Conservation (phyloP, 768 basidiomycete genomes). For the Galerina sulciceps region DNA sequence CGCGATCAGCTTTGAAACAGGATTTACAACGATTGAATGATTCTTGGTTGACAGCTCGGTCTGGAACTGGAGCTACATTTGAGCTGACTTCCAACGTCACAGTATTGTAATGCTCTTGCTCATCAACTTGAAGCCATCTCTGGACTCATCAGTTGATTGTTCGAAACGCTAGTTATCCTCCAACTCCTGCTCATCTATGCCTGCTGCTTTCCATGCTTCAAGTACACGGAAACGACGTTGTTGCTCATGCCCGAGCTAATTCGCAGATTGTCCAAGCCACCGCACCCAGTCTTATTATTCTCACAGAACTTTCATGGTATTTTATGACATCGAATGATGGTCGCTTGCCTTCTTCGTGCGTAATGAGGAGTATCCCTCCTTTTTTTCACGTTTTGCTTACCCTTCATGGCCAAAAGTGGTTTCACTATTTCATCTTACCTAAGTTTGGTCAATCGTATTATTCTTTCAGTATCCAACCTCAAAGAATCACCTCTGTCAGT, state of each 20-base stretch:
- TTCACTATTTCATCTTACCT: constrained; percentile 54
- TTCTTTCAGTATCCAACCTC: constrained; percentile 44
- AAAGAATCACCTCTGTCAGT: constrained; percentile 6
- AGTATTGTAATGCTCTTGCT: constrained; percentile 54
- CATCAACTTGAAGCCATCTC: background rate
- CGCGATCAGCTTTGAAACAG: constrained; percentile 43
- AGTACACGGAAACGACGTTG: constrained; percentile 27
- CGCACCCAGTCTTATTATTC: constrained; percentile 56
- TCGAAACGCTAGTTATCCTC: constrained; percentile 58
- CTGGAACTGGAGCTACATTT: constrained; percentile 40
- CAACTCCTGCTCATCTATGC: constrained; percentile 58
- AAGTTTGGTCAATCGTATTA: constrained; percentile 48
- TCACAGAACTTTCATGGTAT: constrained; percentile 65
- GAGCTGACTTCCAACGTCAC: constrained; percentile 46
- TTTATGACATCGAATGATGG: constrained; percentile 32
- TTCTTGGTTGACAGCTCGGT: constrained; percentile 51
- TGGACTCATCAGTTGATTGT: constrained; percentile 16
- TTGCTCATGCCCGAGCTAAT: constrained; percentile 20
- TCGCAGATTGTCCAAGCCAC: constrained; percentile 30
- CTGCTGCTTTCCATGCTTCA: constrained; percentile 55
- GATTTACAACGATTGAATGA: constrained; percentile 56
- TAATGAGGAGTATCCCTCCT: background rate
- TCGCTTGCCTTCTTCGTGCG: constrained; percentile 10
- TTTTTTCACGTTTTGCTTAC: background rate
- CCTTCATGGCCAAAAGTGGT: background rate